Conservation (phyloP, 148 eudicot species). For the Mesembryanthemum crystallinum region DNA sequence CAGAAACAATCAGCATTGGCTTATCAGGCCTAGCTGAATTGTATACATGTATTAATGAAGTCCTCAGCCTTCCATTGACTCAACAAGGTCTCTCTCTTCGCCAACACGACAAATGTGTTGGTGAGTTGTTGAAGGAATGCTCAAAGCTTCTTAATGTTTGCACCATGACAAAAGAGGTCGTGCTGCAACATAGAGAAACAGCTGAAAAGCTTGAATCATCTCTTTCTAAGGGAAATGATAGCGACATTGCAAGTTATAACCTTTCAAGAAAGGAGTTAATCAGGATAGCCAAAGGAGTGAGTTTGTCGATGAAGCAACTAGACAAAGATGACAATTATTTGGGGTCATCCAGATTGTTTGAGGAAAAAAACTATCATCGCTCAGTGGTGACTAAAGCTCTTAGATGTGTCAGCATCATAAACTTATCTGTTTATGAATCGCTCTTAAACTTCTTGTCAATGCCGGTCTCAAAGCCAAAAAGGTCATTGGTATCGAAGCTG, state of each 20-base stretch:
- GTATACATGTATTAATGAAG: conserved; percentile 36
- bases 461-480: conserved; percentile 27
- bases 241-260: conserved; percentile 19
- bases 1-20: conserved; percentile 39
- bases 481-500: conserved; percentile 33
- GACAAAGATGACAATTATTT: conserved; percentile 20
- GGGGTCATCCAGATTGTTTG: conserved; percentile 4
- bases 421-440: conserved; percentile 29
- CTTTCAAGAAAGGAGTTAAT: conserved; percentile 37
- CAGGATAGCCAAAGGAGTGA: conserved; percentile 25
- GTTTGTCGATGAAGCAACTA: conserved; percentile 22
- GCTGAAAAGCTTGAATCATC: conserved; percentile 21
- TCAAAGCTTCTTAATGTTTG: conserved; percentile 30
- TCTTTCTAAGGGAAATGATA: conserved; percentile 23
- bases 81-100: conserved; percentile 36
- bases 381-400: conserved; percentile 32
- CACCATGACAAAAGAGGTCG: conserved; percentile 15
- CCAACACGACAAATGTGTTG: conserved; percentile 26
- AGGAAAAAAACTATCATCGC: conserved; percentile 16
- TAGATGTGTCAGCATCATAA: conserved; percentile 36
- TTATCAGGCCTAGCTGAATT: conserved; percentile 29
- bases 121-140: conserved; percentile 32
- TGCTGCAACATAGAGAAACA: conserved; percentile 22
- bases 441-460: conserved; percentile 32
- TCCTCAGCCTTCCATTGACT: conserved; percentile 37